Base-by-base conservation (phyloP, 2,329 filamentous ascomycete species). In the Exophiala dermatitidis region DNA sequence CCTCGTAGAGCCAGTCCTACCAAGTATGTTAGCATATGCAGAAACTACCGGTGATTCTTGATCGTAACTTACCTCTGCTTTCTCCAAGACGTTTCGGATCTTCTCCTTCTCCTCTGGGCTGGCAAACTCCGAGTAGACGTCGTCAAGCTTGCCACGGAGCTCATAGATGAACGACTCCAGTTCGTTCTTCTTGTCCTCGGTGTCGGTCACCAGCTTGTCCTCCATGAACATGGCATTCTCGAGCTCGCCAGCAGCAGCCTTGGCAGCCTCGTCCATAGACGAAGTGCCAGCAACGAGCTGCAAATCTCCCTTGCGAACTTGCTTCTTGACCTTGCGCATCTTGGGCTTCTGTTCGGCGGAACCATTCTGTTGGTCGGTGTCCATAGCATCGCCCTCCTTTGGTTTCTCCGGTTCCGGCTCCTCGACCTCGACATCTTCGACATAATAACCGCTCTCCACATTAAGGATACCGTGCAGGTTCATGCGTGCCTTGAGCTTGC, bases 161-260 rank as follows among this genome's bases (percentile, higher is more conserved):
- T 97, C 90, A 75, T 98, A 98, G 74, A 97, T 96, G 75, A 86
- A 95, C 28, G 88, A 84, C 79, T 98, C 93, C 50, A 98, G 87
- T 75, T 97, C 91, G 77, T 98, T 98, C 88, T 97, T 98, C 83
- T 95, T 95, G 78, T 97, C 90, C 70, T 97, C 93, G 36, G 93
- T 98, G 71, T 97, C 93, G 64, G 88, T 88, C 52, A 98, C 90
- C 54, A 97, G 85, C 81, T 97, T 98, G 77, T 98, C 93, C 73
- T 96, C 90, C 83, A 95, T 91, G 64, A 90, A 83, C 93, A 98
- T 97, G 64, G 83, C 70, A 62, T 84, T 80, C 76, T 98, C 93
- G 71, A 85, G 84, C 80, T 98, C 93, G 47, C 78, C 73, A 61
- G 84, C 77, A n/a, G 76, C 67, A 57, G 83, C 75, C 78, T 87